phyloP scores from a whole-genome alignment of 2,329 filamentous ascomycete species.

The Aureobasidium uvarum region DNA sequence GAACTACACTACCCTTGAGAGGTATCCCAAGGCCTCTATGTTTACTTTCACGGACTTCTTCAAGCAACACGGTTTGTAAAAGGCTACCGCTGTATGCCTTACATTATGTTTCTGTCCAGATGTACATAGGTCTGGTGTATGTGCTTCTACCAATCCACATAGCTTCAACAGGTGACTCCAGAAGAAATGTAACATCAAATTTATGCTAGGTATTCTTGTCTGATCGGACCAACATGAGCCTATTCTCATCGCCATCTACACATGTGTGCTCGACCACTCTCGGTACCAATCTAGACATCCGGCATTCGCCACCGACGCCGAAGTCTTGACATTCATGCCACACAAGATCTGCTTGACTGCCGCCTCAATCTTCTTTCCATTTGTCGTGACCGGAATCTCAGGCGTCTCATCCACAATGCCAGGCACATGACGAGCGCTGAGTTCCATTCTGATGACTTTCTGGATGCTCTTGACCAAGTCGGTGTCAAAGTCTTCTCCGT shows the following conservation, averaged over 20 bases:
- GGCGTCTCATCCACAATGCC: slow-evolving; percentile 76
- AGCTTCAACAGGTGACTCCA: not conserved
- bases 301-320: slow-evolving; percentile 89
- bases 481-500: slow-evolving; percentile 56
- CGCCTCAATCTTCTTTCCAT: slow-evolving; percentile 98
- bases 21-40: slow-evolving; percentile 42
- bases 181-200: not conserved
- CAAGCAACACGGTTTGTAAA: slow-evolving; percentile 29
- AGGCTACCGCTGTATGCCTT: not conserved
- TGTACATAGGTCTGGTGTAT: not conserved
- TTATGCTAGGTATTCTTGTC: not conserved
- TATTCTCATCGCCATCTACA: not conserved
- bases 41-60: slow-evolving; percentile 42
- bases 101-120: not conserved
- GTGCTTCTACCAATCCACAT: too few relatives aligned
- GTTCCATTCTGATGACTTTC: slow-evolving; percentile 66
- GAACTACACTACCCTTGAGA: slow-evolving; percentile 40
- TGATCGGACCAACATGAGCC: not conserved
- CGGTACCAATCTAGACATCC: slow-evolving; percentile 87
- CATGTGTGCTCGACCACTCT: slow-evolving; percentile 64
- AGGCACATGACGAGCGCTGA: slow-evolving; percentile 88
- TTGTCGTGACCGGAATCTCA: slow-evolving; percentile 86
- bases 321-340: slow-evolving; percentile 80
- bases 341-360: slow-evolving; percentile 95
- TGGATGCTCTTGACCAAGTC: slow-evolving; percentile 65